Evolutionary conservation across 2,329 filamentous ascomycete genomes (phyloP), one percentile per base, ranked within the genome.

Genomic region (Thelonectria blattea): DNA sequence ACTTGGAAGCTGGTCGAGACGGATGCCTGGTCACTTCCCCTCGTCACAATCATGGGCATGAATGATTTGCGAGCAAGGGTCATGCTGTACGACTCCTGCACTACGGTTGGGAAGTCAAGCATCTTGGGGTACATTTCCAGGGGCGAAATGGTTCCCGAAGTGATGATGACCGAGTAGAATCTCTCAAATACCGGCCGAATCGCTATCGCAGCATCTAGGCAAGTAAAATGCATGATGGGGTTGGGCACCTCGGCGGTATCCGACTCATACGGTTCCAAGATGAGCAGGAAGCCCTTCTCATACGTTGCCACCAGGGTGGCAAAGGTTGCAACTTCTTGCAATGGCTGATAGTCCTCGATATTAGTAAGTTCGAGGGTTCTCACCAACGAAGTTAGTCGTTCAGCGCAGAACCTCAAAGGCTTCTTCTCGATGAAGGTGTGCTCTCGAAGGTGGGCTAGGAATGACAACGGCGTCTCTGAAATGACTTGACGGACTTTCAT

Each of bases 111-210:
- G 78, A 99, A 99, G 54, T 92, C 91, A 24, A 99, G 88, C 93
- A 99, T 99, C 73, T 97, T 97, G 0, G 95, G 96, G 72, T 99
- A 99, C 91, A 99, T 99, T 74, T 99, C 96, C 3, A 99, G 79
- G 0, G 95, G 95, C 1, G 95, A 98, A 62, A 99, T 92, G 2
- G 95, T 99, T 64, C 95, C 95, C 0, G 95, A 98, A 0, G 95
- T 99, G 74, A 99, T 98, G 72, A 99, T 96, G 65, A 99, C 95
- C 1, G 95, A 98, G 75, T 92, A 93, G 76, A 99, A 99, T 52
- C 95, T 89, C 61, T 99, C 94, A 72, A 99, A 97, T 5, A 99
- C 94, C 0, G 95, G 95, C 64, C 95, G 96, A 72, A 99, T 99
- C 43, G 96, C 95, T 66, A 99, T 99, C 0, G 96, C 95, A 4